phyloP scores from a whole-genome alignment of 768 basidiomycete genomes.

The Baorangia bicolor region DNA sequence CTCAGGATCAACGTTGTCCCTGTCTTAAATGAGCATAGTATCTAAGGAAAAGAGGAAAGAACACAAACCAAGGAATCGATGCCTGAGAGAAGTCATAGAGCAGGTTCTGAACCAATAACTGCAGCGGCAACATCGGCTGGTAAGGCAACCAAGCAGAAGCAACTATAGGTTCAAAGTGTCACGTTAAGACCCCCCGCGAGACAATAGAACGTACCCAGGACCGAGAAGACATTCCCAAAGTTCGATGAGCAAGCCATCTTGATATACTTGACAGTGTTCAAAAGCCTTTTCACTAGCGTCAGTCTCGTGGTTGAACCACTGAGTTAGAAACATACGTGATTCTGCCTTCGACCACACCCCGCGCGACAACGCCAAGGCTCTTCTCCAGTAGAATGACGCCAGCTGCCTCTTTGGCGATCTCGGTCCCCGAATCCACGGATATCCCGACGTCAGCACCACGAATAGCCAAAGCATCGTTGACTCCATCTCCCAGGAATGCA shows the following conservation, averaged over 20 bases:
- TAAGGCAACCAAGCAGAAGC: constrained; percentile 40
- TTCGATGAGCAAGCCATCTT: constrained; percentile 39
- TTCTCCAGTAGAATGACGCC: constrained; percentile 38
- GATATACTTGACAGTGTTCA: constrained; percentile 39
- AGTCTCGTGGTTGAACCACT: constrained; percentile 1
- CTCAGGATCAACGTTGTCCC: constrained; percentile 40
- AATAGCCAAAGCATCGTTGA: constrained; percentile 33
- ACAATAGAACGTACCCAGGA: constrained; percentile 23
- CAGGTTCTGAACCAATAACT: constrained; percentile 33
- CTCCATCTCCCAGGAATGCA: constrained; percentile 33
- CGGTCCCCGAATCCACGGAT: constrained; percentile 33
- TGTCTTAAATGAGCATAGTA: constrained; percentile 11
- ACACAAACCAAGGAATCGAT: constrained; percentile 35
- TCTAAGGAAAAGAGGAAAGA: background rate
- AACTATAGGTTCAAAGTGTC: constrained; percentile 15
- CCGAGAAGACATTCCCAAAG: constrained; percentile 36
- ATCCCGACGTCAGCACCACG: constrained; percentile 34
- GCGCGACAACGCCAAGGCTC: constrained; percentile 33
- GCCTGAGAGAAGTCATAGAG: constrained; percentile 38
- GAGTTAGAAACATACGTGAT: constrained; percentile 27
- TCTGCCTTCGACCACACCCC: constrained; percentile 34
- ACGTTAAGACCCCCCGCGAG: background rate
- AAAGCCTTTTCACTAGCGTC: constrained; percentile 25
- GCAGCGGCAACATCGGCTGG: constrained; percentile 36
- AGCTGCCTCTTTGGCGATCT: constrained; percentile 40